Evolutionary conservation across 2,329 filamentous ascomycete species (phyloP).

Genomic region (Venturia carpophila): DNA sequence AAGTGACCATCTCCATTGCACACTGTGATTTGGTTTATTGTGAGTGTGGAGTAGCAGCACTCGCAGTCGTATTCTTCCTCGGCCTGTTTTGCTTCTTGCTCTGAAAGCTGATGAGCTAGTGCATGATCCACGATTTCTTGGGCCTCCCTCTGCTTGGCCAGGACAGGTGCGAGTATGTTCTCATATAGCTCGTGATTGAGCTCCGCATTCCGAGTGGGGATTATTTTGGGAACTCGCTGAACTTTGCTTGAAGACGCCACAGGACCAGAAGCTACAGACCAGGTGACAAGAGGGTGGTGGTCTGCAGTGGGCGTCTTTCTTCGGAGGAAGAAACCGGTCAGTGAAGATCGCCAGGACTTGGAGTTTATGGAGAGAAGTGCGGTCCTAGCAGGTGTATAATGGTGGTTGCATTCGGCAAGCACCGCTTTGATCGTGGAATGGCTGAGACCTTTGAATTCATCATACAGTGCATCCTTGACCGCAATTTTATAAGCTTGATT

Average conservation of each 20-base stretch:
- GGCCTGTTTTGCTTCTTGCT: slow-evolving; percentile 40
- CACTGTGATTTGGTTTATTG: slow-evolving; percentile 67
- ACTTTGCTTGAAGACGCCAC: slow-evolving; percentile 42
- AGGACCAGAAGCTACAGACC: slow-evolving; percentile 38
- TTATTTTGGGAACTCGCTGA: slow-evolving; percentile 48
- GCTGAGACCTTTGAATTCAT: slow-evolving; percentile 68
- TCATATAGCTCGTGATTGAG: slow-evolving; percentile 44
- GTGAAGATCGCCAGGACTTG: slow-evolving; percentile 69
- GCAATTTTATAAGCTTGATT: slow-evolving; percentile 60
- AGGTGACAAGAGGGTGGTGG: slow-evolving; percentile 51
- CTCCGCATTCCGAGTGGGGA: slow-evolving; percentile 54
- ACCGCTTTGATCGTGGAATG: slow-evolving; percentile 69
- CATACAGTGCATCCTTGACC: slow-evolving; percentile 58
- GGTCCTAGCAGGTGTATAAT: slow-evolving; percentile 62
- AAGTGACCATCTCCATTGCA: slow-evolving; percentile 63
- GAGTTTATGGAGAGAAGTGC: slow-evolving; percentile 61
- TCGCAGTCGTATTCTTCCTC: slow-evolving; percentile 58
- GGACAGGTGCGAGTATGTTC: slow-evolving; percentile 36
- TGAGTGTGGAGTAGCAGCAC: slow-evolving; percentile 62
- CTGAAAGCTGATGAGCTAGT: slow-evolving; percentile 40
- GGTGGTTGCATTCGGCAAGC: slow-evolving; percentile 72
- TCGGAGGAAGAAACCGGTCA: slow-evolving; percentile 62
- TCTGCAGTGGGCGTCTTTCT: slow-evolving; percentile 48
- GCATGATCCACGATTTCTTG: slow-evolving; percentile 34
- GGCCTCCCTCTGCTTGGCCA: slow-evolving; percentile 34